These are phyloP conservation scores for Cornus suecica DNA, from an alignment of 148 eudicot genomes.

Conservation along the genomic window DNA sequence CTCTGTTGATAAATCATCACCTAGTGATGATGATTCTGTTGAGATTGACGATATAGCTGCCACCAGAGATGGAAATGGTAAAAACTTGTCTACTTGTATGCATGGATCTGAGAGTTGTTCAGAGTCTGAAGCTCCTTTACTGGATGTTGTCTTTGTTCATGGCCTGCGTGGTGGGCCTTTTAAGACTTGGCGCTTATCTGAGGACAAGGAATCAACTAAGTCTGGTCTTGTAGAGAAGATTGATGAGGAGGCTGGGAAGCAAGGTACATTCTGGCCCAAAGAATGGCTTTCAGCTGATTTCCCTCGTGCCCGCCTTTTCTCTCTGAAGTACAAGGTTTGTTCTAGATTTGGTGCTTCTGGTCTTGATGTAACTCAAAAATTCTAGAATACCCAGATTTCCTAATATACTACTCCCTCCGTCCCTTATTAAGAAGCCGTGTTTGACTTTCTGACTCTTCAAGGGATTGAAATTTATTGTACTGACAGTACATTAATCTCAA, in stretches of 20 bases:
- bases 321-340: constrained; percentile 95
- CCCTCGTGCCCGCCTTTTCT: constrained; percentile 91
- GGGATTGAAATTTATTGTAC: too few relatives aligned
- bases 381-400: neutral
- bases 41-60: constrained; percentile 1
- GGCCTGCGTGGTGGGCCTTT: constrained; percentile 98
- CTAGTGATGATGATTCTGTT: constrained; percentile 12
- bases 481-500: too few relatives aligned
- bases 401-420: too few relatives aligned
- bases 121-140: constrained; percentile 32
- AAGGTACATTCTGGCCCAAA: constrained; percentile 97
- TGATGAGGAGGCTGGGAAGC: constrained; percentile 96
- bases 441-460: too few relatives aligned
- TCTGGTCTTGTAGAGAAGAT: constrained; percentile 99
- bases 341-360: constrained; percentile 7
- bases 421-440: too few relatives aligned
- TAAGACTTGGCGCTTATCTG: constrained; percentile 95
- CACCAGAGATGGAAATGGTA: constrained; percentile 16
- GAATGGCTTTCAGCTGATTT: constrained; percentile 97
- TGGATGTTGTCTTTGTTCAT: constrained; percentile 92
- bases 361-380: neutral
- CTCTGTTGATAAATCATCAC: constrained; percentile 13
- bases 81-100: constrained; percentile 19
- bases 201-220: constrained; percentile 89
- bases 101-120: constrained; percentile 28